Base-by-base conservation (phyloP, 257 asterid species). In the Asclepias syriaca region DNA sequence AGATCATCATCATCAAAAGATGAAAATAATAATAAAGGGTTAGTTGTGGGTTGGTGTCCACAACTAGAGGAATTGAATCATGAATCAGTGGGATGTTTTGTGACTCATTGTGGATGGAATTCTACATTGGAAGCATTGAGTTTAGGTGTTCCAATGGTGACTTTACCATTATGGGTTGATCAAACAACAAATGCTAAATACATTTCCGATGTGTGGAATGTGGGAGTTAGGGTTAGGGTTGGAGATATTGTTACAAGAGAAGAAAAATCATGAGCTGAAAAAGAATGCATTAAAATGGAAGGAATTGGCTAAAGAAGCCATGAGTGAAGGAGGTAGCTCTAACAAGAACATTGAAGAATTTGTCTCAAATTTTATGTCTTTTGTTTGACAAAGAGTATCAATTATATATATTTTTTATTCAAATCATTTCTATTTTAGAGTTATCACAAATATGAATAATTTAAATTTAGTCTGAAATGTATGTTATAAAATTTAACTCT, bases 51-150 rank as follows among this genome's bases (percentile, higher is more conserved):
- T 14, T 76, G 84, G 84, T 72, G 84, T 67, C 76, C 84, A 11
- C 84, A 76, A 11, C 71, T 80, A 1, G 71, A 76, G 1, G 84
- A 76, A 14, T 12, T 80, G 64, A 40, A 80, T 9, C 78, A 80
- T 55, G n/a, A 24, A 69, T 73, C 81, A 2, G 64, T 76, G 55
- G 84, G 84, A 53, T 76, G 81, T 50, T 80, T 80, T 70, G 5
- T 76, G 5, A 73, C 76, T 14, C 84, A 80, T 4, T 76, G 84
- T 57, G 84, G 84, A 3, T 80, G 81, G 81, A 80, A 80, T 55
- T 79, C 80, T 6, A 80, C 83, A 0, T 27, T 80, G 0, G 83
- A 80, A 48, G 84, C 81, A 29, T 1, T 80, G 74, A 64, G 84
- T 54, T 70, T 76, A 6, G 84, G 84, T 27, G 81, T 80, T 29